Conservation (phyloP, 495 filamentous ascomycete genomes). For the Parathielavia appendiculata region DNA sequence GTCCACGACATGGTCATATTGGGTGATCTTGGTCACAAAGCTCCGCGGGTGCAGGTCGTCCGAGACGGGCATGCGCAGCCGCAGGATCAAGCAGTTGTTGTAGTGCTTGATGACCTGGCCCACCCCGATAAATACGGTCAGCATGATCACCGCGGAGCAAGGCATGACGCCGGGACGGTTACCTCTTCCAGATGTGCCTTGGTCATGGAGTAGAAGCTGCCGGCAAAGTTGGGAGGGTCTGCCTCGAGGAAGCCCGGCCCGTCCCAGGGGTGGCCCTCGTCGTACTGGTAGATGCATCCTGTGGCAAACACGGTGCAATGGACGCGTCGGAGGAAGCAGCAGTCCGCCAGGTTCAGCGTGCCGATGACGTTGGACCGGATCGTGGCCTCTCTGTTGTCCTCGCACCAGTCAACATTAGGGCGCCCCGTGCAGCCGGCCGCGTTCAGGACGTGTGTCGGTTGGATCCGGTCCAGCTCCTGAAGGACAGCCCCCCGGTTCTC, state of each 20-base stretch:
- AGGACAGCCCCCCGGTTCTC: slow-evolving; percentile 54
- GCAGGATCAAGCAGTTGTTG: slow-evolving; percentile 54
- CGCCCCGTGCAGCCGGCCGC: slow-evolving; percentile 62
- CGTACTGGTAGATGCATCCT: slow-evolving; percentile 59
- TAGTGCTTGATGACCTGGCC: slow-evolving; percentile 55
- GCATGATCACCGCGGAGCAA: neutral
- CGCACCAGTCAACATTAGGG: slow-evolving; percentile 67
- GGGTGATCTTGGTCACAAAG: slow-evolving; percentile 64
- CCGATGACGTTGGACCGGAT: slow-evolving; percentile 61
- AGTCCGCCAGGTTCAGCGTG: slow-evolving; percentile 57
- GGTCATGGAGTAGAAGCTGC: slow-evolving; percentile 62
- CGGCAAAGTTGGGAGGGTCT: slow-evolving; percentile 58
- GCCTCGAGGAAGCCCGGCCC: slow-evolving; percentile 57
- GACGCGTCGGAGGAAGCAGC: slow-evolving; percentile 50
- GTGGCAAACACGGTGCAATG: slow-evolving; percentile 63
- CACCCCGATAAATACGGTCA: neutral
- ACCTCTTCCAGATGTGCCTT: slow-evolving; percentile 62
- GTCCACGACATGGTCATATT: slow-evolving; percentile 59
- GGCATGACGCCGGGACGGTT: neutral
- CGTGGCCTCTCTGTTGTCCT: slow-evolving; percentile 60
- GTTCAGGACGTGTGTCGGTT: slow-evolving; percentile 60
- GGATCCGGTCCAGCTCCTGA: slow-evolving; percentile 50
- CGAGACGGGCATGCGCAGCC: slow-evolving; percentile 63
- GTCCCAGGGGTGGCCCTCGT: slow-evolving; percentile 53
- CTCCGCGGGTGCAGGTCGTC: slow-evolving; percentile 61